Conservation (phyloP, 2,329 filamentous ascomycete species). For the Thelonectria blattea region DNA sequence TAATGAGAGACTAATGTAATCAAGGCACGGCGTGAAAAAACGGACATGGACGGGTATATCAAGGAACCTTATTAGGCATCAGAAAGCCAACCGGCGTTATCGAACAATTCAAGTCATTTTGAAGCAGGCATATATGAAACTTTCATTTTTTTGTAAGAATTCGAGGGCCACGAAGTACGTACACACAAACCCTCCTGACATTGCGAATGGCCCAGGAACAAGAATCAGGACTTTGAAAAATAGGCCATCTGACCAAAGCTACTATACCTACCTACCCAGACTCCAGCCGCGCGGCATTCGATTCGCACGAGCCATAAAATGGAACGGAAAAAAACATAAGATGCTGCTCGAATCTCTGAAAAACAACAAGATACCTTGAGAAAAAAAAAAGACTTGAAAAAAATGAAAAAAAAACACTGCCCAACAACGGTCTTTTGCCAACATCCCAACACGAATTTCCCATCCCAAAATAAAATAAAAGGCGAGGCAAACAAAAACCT, state of each 20-base stretch:
- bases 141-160: conserved; percentile 12
- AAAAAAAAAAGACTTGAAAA: conserved; percentile 22
- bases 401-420: conserved; percentile 14
- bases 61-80: background rate
- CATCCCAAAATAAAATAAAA: background rate
- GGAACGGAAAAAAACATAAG: too few species aligned
- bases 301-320: conserved; percentile 25
- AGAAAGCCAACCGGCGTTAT: too few species aligned
- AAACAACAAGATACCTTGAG: conserved; percentile 26
- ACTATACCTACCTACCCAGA: conserved; percentile 33
- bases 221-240: conserved; percentile 14
- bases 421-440: conserved; percentile 11
- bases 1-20: conserved; percentile 40
- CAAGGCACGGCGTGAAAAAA: background rate
- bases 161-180: conserved; percentile 22
- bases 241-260: conserved; percentile 12
- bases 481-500: background rate
- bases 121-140: conserved; percentile 7
- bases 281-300: conserved; percentile 27
- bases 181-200: conserved; percentile 21
- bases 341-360: conserved; percentile 11
- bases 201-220: conserved; percentile 25
- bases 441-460: conserved; percentile 10
- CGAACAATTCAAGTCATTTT: background rate
- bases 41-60: background rate